Percentiles rank a stretch among this genome's conserved stretches.
Conservation (phyloP, 2,329 filamentous ascomycete genomes). For the Myotisia sp. region DNA sequence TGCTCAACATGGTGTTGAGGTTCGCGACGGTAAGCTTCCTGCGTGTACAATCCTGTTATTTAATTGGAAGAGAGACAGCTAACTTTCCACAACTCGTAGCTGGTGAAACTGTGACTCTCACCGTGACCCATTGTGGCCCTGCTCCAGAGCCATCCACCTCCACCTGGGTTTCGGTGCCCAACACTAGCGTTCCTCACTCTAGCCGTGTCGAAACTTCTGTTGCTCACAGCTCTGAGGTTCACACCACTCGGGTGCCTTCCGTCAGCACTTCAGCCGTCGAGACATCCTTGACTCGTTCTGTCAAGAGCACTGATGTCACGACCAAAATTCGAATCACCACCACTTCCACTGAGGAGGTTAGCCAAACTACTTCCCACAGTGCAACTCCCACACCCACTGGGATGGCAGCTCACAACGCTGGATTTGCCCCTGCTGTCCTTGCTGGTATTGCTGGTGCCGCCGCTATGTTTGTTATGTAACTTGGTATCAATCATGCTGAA, state of each 20-base stretch:
- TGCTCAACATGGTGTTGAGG: no score
- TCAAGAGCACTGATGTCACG: neutral
- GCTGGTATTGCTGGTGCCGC: slow-evolving; percentile 1
- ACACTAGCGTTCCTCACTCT: neutral
- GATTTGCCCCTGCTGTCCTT: slow-evolving; percentile 3
- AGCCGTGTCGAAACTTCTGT: neutral
- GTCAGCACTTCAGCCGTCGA: neutral
- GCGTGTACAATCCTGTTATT: neutral
- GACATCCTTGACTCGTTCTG: neutral
- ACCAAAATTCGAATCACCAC: no score
- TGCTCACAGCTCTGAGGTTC: slow-evolving; percentile 1
- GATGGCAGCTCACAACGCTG: slow-evolving; percentile 3
- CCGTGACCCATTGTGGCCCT: slow-evolving; percentile 12
- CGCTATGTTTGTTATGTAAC: no score
- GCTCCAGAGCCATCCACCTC: neutral
- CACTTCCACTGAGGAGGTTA: neutral
- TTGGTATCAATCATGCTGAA: no score
- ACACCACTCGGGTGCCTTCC: neutral
- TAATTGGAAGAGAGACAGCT: no score
- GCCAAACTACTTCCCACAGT: neutral
- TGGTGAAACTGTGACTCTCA: slow-evolving; percentile 16
- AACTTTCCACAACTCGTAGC: no score
- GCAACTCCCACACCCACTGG: slow-evolving; percentile 5
- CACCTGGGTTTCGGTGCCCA: neutral
- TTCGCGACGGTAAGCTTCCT: slow-evolving; percentile 8